Evolutionary conservation across 495 filamentous ascomycete species (phyloP), one percentile per base, ranked within the genome.

Genomic region (Tuber calosporum): DNA sequence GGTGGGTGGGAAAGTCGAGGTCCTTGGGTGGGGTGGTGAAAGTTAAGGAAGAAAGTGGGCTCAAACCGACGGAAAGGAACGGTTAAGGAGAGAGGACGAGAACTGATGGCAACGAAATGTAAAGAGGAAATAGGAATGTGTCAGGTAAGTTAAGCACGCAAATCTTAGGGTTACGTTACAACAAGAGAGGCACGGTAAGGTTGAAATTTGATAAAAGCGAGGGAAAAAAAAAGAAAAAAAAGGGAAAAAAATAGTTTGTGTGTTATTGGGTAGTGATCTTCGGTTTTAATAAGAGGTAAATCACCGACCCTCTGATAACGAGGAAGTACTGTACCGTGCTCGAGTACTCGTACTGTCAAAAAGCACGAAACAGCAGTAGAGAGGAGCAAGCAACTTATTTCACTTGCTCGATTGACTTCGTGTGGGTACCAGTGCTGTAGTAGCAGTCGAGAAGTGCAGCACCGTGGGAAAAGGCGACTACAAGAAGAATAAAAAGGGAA

Each of bases 401-500:
- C 58, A 72, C 40, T 73, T 66, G 39, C 67, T 37, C 40, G 38
- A 42, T 66, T 71, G 38, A 42, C 37, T 67, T 38, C 20, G 62
- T 41, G 30, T 30, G 20, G 41, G 71, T 74, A 40, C 69, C 38
- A 36, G 38, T 58, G 48, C n/a, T 13, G 53, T 62, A 34, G 26
- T 43, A 6, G 26, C 30, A 6, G 69, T 38, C 40, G 69, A 42
- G 30, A 36, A 45, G 40, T 42, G 69, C 69, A 45, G 69, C 30
- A 38, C 53, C 22, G 66, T 1, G 42, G 26, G 22, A 62, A 22
- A 73, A 73, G 58, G 69, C 40, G 67, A 74, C 43, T 74, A 74
- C 72, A 69, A 41, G 68, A 66, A 70, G 73, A 30, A 38, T 20
- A 26, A 41, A 19, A 40, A 71, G 39, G 68, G 45, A 41, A 38